Evolutionary conservation across 306 rosid genomes (phyloP).

Genomic region (Rosa multiflora): DNA sequence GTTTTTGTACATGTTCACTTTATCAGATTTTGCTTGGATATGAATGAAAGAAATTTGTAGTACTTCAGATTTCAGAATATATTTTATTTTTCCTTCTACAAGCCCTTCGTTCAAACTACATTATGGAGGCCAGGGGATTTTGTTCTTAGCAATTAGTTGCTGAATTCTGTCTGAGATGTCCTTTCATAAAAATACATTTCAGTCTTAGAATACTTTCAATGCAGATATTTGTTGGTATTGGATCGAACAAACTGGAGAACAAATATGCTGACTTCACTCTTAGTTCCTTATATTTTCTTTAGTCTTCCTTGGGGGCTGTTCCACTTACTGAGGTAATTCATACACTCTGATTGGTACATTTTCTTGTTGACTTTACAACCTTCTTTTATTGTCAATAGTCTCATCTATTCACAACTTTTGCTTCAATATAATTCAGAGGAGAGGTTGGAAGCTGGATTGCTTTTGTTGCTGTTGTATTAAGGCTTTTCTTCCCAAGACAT

Average conservation of each 20-base stretch:
- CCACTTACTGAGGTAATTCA: conserved; percentile 52
- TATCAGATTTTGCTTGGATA: not conserved
- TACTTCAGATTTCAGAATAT: not conserved
- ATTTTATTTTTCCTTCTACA: not conserved
- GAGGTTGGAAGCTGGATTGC: conserved; percentile 87
- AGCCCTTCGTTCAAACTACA: not conserved
- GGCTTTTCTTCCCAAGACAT: conserved; percentile 81
- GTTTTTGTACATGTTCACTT: not conserved
- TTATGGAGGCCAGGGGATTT: not conserved
- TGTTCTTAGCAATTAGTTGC: not conserved
- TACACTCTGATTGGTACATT: not conserved
- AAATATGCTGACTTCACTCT: conserved; percentile 75
- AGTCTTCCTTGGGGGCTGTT: conserved; percentile 70
- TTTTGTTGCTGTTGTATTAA: conserved; percentile 62
- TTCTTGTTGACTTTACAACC: not conserved
- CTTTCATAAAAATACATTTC: not conserved
- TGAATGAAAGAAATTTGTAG: not conserved
- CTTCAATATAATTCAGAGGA: conserved; percentile 45
- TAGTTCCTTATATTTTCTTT: conserved; percentile 88
- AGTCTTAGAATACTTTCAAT: not conserved
- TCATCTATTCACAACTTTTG: conserved; percentile 8
- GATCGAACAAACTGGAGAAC: conserved; percentile 96
- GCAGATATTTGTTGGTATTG: conserved; percentile 77
- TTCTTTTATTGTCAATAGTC: not conserved
- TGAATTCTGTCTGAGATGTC: not conserved